Conservation (phyloP, 208 protist species). For the Herpetomonas tarakana region DNA sequence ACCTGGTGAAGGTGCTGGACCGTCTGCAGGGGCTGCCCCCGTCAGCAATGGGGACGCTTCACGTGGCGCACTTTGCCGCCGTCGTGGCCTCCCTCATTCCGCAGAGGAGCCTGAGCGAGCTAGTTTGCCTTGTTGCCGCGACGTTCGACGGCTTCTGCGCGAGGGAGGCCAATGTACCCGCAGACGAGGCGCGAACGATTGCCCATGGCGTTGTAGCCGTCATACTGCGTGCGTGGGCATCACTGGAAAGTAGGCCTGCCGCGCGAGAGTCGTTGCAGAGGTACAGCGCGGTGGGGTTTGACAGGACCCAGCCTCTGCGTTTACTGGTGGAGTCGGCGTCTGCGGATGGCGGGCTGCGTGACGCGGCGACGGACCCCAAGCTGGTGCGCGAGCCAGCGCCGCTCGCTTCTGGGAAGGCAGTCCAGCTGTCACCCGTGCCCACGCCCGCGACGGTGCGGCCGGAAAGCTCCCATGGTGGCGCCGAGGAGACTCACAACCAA, state of each 20-base stretch:
- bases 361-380: too few species aligned
- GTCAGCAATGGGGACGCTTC: slow-evolving; percentile 21
- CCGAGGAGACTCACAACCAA: neutral
- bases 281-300: neutral
- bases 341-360: too few species aligned
- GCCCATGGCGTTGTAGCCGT: neutral
- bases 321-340: too few species aligned
- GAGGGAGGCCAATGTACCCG: neutral
- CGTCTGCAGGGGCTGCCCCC: slow-evolving; percentile 23
- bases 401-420: too few species aligned
- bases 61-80: slow-evolving; percentile 40
- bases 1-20: slow-evolving; percentile 50
- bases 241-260: neutral
- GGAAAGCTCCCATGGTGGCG: neutral
- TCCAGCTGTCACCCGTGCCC: neutral
- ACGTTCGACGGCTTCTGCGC: slow-evolving; percentile 5
- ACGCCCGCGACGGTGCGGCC: neutral
- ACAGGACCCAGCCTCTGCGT: too few species aligned
- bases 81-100: slow-evolving; percentile 37
- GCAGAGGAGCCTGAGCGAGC: slow-evolving; percentile 22
- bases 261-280: neutral
- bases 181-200: neutral
- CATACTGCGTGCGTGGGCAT: slow-evolving; percentile 12
- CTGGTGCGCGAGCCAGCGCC: too few species aligned
- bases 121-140: slow-evolving; percentile 19